Conservation (phyloP, 345 rosid species). For the Psidium friedrichsthalianum region DNA sequence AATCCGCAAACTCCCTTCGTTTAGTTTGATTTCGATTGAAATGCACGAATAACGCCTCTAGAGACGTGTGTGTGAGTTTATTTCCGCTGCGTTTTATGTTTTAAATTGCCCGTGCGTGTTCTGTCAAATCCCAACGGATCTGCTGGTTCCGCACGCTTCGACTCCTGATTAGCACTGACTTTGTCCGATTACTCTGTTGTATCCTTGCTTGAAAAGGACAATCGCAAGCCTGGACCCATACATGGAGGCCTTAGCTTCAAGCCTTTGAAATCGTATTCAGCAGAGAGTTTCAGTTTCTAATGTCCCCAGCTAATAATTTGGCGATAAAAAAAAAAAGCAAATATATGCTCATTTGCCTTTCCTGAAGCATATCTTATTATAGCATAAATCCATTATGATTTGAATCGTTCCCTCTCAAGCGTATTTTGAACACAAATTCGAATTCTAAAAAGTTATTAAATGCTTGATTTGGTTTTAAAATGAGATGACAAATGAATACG, state of each 20-base stretch:
- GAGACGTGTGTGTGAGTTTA: no score
- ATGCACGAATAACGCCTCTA: no score
- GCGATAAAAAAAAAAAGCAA: not conserved
- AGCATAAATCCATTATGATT: not conserved
- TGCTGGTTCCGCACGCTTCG: constrained; percentile 49
- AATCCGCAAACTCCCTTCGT: no score
- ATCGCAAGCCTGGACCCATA: not conserved
- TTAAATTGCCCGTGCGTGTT: no score
- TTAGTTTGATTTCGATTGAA: no score
- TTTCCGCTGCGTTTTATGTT: no score
- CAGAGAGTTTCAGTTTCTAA: not conserved
- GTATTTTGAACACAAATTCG: not conserved
- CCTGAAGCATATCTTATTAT: not conserved
- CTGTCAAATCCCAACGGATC: no score
- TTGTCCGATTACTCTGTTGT: not conserved
- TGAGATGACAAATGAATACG: not conserved
- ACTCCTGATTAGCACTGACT: not conserved
- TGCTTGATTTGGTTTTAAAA: not conserved
- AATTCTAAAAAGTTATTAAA: not conserved
- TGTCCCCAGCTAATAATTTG: not conserved
- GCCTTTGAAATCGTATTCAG: not conserved
- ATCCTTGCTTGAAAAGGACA: not conserved
- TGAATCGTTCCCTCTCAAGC: not conserved
- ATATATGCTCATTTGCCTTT: not conserved
- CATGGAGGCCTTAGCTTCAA: not conserved